phyloP scores from a whole-genome alignment of 257 asterid species.

The Misopates orontium region DNA sequence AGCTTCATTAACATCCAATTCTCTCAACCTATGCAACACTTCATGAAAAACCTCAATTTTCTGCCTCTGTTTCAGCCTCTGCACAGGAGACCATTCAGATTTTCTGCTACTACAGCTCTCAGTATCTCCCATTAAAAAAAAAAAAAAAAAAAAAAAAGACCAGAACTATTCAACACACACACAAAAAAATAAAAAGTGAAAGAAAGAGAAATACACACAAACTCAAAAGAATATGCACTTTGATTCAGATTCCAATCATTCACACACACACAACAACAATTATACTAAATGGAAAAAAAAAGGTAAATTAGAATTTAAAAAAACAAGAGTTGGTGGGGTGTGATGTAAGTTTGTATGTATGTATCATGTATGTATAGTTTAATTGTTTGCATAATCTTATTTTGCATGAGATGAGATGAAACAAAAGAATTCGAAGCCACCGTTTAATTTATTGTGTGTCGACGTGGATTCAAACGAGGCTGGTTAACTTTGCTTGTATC shows the following conservation, averaged over 20 bases:
- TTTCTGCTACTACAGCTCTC: conserved; percentile 76
- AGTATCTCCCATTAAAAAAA: conserved; percentile 60
- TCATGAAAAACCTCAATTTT: conserved; percentile 73
- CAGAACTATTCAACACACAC: conserved; percentile 21
- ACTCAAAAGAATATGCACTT: conserved; percentile 51
- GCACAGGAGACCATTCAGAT: conserved; percentile 64
- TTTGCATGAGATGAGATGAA: conserved; percentile 24
- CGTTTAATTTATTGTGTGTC: conserved; percentile 27
- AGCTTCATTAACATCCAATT: conserved; percentile 54
- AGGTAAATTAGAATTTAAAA: background rate
- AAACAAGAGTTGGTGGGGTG: conserved; percentile 47
- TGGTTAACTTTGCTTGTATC: conserved; percentile 54
- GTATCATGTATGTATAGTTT: conserved; percentile 45
- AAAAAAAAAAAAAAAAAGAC: background rate
- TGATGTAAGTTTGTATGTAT: conserved; percentile 37
- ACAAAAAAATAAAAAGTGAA: background rate
- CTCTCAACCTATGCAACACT: conserved; percentile 58
- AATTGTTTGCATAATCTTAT: no score
- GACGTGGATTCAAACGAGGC: conserved; percentile 81
- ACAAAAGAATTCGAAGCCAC: conserved; percentile 18
- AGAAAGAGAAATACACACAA: conserved; percentile 12
- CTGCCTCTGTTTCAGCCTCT: conserved; percentile 54
- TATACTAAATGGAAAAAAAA: conserved; percentile 23
- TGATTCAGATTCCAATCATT: conserved; percentile 70
- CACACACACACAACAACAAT: conserved; percentile 29